Percentiles rank a stretch among this genome's conserved stretches.
These are phyloP conservation scores for Lithospermum erythrorhizon DNA, from an alignment of 257 asterid species.

Conservation along the genomic window DNA sequence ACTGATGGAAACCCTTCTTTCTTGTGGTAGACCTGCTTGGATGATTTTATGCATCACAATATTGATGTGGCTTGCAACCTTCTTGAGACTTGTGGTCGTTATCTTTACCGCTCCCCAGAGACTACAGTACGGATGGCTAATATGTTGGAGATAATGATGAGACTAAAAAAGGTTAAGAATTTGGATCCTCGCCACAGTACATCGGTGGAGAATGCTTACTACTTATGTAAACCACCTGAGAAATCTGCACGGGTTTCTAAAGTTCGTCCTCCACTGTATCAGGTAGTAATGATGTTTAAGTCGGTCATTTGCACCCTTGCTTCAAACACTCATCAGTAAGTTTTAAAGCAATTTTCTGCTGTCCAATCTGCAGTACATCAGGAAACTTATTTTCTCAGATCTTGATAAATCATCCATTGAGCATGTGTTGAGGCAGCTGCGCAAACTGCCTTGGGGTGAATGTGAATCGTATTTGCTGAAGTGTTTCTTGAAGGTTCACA, in stretches of 20 bases:
- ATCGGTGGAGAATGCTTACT: slow-evolving; percentile 91
- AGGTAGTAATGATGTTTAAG: slow-evolving; percentile 34
- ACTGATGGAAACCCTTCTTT: slow-evolving; percentile 9
- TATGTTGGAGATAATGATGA: slow-evolving; percentile 97
- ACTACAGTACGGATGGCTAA: slow-evolving; percentile 87
- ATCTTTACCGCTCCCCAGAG: slow-evolving; percentile 92
- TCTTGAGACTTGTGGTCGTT: slow-evolving; percentile 98
- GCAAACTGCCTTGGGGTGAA: slow-evolving; percentile 96
- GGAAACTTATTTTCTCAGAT: slow-evolving; percentile 95
- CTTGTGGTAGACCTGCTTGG: slow-evolving; percentile 72
- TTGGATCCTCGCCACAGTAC: slow-evolving; percentile 99
- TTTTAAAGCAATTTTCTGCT: slow-evolving; percentile 6
- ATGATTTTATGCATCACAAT: slow-evolving; percentile 95
- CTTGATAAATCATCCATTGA: slow-evolving; percentile 87
- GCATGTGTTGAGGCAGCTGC: slow-evolving; percentile 84
- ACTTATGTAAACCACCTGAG: slow-evolving; percentile 97
- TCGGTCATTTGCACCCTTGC: slow-evolving; percentile 9
- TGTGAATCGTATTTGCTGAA: slow-evolving; percentile 6
- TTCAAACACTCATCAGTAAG: slow-evolving; percentile 10
- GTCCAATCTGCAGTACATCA: slow-evolving; percentile 52
- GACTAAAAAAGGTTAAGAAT: slow-evolving; percentile 91
- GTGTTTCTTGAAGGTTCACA: too few species aligned
- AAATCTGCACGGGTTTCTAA: slow-evolving; percentile 94
- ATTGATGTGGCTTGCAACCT: slow-evolving; percentile 98
- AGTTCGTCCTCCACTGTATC: slow-evolving; percentile 94